Percentiles rank a stretch among this genome's conserved stretches.
Conservation (phyloP, 345 rosid species). For the Lepidium sativum region DNA sequence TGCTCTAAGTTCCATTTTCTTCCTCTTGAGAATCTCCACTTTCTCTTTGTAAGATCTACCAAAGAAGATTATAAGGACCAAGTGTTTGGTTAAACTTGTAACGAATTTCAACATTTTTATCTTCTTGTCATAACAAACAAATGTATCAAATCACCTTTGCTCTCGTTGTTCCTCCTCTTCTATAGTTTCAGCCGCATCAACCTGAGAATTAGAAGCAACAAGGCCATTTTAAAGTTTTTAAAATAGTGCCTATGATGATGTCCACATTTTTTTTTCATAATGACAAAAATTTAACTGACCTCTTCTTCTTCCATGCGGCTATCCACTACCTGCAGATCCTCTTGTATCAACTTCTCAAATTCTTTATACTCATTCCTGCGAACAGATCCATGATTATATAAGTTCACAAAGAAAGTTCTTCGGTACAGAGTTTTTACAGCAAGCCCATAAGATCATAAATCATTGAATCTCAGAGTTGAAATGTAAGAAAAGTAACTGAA, state of each 20-base stretch:
- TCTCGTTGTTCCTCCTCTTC: slow-evolving; percentile 81
- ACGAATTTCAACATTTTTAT: neutral
- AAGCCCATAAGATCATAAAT: neutral
- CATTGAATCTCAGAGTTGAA: neutral
- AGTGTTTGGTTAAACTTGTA: neutral
- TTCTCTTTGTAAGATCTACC: slow-evolving; percentile 51
- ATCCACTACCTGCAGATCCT: slow-evolving; percentile 82
- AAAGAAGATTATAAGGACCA: neutral
- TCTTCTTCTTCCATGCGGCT: slow-evolving; percentile 93
- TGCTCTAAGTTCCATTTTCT: slow-evolving; percentile 64
- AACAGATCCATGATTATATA: neutral
- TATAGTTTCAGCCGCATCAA: slow-evolving; percentile 92
- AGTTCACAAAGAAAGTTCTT: neutral
- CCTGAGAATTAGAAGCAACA: slow-evolving; percentile 34
- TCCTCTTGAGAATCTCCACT: slow-evolving; percentile 59
- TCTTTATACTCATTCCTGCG: slow-evolving; percentile 88
- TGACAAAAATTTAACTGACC: no score
- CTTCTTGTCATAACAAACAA: neutral
- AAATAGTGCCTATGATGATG: no score
- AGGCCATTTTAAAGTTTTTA: neutral
- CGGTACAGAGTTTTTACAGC: neutral
- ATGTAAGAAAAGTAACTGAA: neutral
- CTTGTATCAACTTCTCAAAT: slow-evolving; percentile 88
- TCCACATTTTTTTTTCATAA: no score
- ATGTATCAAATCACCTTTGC: slow-evolving; percentile 47